Percentiles rank a stretch among this genome's conserved stretches.
phyloP scores from a whole-genome alignment of 257 asterid genomes.

The Cinchona pubescens region DNA sequence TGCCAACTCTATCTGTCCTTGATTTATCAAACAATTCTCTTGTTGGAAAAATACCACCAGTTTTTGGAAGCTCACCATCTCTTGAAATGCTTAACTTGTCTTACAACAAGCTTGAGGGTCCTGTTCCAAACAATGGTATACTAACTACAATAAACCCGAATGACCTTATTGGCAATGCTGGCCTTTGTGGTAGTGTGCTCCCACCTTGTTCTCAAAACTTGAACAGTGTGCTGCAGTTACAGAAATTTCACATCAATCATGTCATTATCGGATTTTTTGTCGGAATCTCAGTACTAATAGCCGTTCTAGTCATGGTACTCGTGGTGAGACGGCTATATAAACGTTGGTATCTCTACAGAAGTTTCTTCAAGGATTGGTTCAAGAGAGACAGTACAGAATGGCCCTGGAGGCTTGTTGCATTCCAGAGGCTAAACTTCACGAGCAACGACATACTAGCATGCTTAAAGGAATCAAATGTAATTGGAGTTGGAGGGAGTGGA shows the following conservation, averaged over 20 bases:
- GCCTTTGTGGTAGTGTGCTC: conserved; percentile 70
- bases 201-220: conserved; percentile 49
- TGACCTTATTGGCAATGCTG: conserved; percentile 61
- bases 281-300: conserved; percentile 43
- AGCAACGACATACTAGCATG: conserved; percentile 53
- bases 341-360: conserved; percentile 57
- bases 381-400: conserved; percentile 49
- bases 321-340: conserved; percentile 46
- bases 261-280: conserved; percentile 39
- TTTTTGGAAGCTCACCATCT: conserved; percentile 65
- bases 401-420: conserved; percentile 84
- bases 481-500: conserved; percentile 73
- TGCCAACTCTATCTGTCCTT: conserved; percentile 58
- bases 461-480: conserved; percentile 63
- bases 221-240: conserved; percentile 12
- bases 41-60: conserved; percentile 56
- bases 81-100: conserved; percentile 69
- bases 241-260: conserved; percentile 43
- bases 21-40: conserved; percentile 68
- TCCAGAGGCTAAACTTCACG: conserved; percentile 69
- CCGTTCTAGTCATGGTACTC: conserved; percentile 30
- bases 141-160: conserved; percentile 52
- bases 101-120: conserved; percentile 63
- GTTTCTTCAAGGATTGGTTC: conserved; percentile 49
- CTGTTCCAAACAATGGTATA: conserved; percentile 63